Percentiles rank a stretch among this genome's conserved stretches.
Conservation (phyloP, 176 grass and related monocot species). For the Cymbopogon citratus region DNA sequence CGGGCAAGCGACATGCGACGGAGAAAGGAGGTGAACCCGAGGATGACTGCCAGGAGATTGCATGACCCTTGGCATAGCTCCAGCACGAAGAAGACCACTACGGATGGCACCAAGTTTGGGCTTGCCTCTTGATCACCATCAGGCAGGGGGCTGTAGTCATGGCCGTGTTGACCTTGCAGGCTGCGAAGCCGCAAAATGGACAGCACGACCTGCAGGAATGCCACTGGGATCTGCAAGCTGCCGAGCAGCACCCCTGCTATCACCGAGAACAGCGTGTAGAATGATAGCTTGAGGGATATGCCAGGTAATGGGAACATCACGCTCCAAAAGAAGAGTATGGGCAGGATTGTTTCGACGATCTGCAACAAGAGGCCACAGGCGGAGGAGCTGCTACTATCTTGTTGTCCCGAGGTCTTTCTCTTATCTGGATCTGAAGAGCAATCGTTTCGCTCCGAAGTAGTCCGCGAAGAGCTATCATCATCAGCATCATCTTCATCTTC, state of each 20-base stretch:
- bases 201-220: not conserved
- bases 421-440: too few species aligned
- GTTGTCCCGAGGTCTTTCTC: too few species aligned
- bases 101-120: not conserved
- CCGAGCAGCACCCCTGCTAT: not conserved
- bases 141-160: not conserved
- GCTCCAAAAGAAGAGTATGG: not conserved
- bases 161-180: not conserved
- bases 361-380: too few species aligned
- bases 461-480: too few species aligned
- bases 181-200: not conserved
- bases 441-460: too few species aligned
- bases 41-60: not conserved
- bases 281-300: not conserved
- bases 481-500: too few species aligned
- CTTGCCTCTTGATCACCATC: not conserved
- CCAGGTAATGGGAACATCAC: not conserved
- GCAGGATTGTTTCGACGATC: too few species aligned
- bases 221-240: not conserved
- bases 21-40: not conserved
- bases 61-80: not conserved
- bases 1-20: not conserved
- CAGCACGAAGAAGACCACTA: not conserved
- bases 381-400: too few species aligned
- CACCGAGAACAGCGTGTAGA: not conserved